A percentile compares a stretch with the other conserved stretches of the same genome.
These are phyloP conservation scores for Ogataea wickerhamii DNA, from an alignment of 805 yeast species.

Conservation along the genomic window DNA sequence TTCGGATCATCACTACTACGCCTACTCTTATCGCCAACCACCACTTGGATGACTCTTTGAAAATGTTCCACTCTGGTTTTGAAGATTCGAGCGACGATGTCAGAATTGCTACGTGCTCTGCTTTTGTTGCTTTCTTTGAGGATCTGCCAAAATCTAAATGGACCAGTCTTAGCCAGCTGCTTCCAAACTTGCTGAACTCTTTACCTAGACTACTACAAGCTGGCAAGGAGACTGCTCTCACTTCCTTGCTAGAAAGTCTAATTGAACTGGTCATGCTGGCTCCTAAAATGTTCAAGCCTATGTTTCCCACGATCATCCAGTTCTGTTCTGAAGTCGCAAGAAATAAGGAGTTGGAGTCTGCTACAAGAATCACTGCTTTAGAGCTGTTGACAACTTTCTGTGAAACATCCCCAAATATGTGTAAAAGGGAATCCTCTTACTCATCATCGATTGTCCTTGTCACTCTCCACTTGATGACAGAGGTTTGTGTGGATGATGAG, in stretches of 20 bases:
- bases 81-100: constrained; percentile 78
- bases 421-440: constrained; percentile 72
- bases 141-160: constrained; percentile 75
- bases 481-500: constrained; percentile 82
- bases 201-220: constrained; percentile 77
- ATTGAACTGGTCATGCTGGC: constrained; percentile 91
- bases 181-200: constrained; percentile 82
- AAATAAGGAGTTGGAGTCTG: constrained; percentile 72
- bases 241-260: constrained; percentile 82
- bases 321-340: constrained; percentile 83
- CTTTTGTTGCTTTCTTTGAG: constrained; percentile 87
- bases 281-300: constrained; percentile 88
- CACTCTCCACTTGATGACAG: constrained; percentile 84
- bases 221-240: constrained; percentile 77
- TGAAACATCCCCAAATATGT: constrained; percentile 94
- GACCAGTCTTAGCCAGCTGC: constrained; percentile 69
- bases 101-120: constrained; percentile 85
- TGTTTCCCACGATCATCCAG: constrained; percentile 84
- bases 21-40: constrained; percentile 68
- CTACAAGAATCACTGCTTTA: constrained; percentile 79
- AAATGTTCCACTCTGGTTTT: constrained; percentile 77
- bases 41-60: constrained; percentile 44
- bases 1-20: constrained; percentile 79
- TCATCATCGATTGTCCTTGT: constrained; percentile 67
- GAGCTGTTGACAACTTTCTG: constrained; percentile 88